Evolutionary conservation across 169 alveolate genomes (phyloP).

Genomic region (Plasmodium gaboni): DNA sequence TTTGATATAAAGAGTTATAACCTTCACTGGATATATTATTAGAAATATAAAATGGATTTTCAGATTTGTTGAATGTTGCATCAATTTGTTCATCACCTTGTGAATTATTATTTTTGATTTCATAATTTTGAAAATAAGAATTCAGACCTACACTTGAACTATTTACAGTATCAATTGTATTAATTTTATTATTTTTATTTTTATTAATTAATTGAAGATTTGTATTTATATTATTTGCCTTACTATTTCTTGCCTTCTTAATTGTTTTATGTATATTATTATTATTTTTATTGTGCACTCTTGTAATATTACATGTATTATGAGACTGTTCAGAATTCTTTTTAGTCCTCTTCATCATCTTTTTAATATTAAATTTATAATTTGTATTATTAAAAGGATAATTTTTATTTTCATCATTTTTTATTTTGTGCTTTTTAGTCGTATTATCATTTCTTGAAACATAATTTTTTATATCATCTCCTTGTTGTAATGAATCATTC

Average conservation of each 20-base stretch:
- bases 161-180: background rate
- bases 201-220: background rate
- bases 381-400: background rate
- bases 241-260: background rate
- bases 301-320: background rate
- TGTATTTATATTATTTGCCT: background rate
- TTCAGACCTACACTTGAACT: background rate
- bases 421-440: background rate
- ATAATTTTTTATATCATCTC: background rate
- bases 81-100: background rate
- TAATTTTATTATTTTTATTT: background rate
- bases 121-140: background rate
- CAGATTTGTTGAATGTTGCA: too few species aligned
- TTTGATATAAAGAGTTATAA: too few species aligned
- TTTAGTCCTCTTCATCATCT: background rate
- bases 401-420: background rate
- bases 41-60: too few species aligned
- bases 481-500: background rate
- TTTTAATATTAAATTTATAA: too few species aligned
- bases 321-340: background rate
- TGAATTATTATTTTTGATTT: background rate
- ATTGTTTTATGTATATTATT: background rate
- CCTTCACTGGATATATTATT: too few species aligned
- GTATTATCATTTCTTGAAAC: background rate
- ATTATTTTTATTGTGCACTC: background rate